phyloP scores from a whole-genome alignment of 139 green algal species.

The Microglena sp. region DNA sequence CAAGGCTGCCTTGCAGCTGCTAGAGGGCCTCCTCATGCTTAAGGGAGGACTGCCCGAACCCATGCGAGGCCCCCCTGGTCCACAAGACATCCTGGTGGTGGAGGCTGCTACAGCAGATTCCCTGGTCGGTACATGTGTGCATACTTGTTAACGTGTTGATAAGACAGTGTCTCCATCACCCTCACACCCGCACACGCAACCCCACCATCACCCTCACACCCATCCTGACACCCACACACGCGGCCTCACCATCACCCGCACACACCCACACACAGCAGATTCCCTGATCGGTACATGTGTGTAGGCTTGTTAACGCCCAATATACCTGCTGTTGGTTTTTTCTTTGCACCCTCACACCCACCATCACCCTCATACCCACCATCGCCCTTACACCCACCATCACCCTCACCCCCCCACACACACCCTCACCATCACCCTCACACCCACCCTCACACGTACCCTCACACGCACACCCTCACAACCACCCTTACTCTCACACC shows the following conservation, averaged over 20 bases:
- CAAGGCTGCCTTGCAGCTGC: conserved; percentile 53
- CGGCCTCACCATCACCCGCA: neutral
- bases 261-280: neutral
- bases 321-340: no score
- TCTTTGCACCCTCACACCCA: no score
- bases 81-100: conserved; percentile 40
- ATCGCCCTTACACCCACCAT: no score
- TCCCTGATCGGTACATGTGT: neutral
- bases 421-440: no score
- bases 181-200: neutral
- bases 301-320: no score
- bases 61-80: conserved; percentile 11
- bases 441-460: no score
- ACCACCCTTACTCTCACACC: no score
- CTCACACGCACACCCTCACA: no score
- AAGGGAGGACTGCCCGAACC: conserved; percentile 6
- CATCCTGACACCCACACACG: neutral
- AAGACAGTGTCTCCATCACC: no score
- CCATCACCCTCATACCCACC: no score
- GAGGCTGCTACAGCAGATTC: conserved; percentile 48
- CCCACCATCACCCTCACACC: neutral
- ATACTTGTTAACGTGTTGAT: neutral
- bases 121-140: conserved; percentile 31
- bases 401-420: no score
- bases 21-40: conserved; percentile 51